These are phyloP conservation scores for Echinosophora koreensis DNA, from an alignment of 306 rosid genomes.

Conservation along the genomic window DNA sequence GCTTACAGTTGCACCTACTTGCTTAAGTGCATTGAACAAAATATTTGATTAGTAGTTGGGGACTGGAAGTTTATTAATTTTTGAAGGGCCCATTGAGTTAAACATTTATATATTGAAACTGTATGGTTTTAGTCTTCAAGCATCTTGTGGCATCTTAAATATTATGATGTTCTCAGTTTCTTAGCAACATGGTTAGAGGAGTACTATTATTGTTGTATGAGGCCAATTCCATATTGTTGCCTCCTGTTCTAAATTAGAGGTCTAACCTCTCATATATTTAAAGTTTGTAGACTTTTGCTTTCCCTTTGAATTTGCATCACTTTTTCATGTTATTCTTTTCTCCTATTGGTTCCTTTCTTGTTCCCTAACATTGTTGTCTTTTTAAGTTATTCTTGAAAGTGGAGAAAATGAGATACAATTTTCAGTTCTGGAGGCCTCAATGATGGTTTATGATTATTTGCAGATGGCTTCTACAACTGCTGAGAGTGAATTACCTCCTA, in stretches of 20 bases:
- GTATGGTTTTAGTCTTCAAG: neutral
- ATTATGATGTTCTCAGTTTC: neutral
- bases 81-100: neutral
- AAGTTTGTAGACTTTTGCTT: neutral
- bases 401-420: neutral
- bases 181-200: neutral
- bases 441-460: neutral
- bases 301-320: neutral
- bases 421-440: neutral
- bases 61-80: neutral
- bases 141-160: neutral
- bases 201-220: neutral
- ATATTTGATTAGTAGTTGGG: neutral
- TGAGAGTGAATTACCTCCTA: slow-evolving; percentile 72
- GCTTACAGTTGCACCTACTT: neutral
- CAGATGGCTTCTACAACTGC: slow-evolving; percentile 74
- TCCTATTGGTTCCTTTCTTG: neutral
- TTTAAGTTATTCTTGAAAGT: neutral
- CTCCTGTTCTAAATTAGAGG: slow-evolving; percentile 4
- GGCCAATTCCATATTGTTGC: neutral
- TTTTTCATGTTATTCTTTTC: slow-evolving; percentile 2
- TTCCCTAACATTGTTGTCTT: neutral
- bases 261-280: neutral
- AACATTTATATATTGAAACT: neutral
- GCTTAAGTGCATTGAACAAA: neutral